A percentile compares a stretch with the other conserved stretches of the same genome.
These are phyloP conservation scores for Potentilla sterilis DNA, from an alignment of 306 rosid species.

Conservation along the genomic window DNA sequence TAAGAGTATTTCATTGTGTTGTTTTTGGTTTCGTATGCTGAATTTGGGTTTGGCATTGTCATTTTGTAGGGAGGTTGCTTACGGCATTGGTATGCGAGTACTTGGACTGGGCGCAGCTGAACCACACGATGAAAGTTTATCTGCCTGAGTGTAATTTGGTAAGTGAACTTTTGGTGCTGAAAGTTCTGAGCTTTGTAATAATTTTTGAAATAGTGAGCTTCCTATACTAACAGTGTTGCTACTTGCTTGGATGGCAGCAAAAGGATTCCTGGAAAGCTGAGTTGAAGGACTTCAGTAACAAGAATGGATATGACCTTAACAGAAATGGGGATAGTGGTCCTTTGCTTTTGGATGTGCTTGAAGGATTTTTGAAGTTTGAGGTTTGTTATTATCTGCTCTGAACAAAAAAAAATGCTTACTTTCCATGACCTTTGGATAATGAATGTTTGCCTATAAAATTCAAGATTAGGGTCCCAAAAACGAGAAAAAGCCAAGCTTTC, in stretches of 20 bases:
- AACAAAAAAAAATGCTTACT: not conserved
- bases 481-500: too few relatives aligned
- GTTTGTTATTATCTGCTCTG: slow-evolving; percentile 40
- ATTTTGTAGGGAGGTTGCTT: slow-evolving; percentile 83
- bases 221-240: not conserved
- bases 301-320: slow-evolving; percentile 93
- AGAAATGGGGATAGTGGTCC: slow-evolving; percentile 93
- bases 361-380: slow-evolving; percentile 99
- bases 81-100: slow-evolving; percentile 90
- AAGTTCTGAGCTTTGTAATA: not conserved
- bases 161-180: slow-evolving; percentile 13
- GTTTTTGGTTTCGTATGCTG: not conserved
- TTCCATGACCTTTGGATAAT: too few relatives aligned
- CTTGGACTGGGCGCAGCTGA: slow-evolving; percentile 96
- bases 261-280: slow-evolving; percentile 93
- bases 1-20: not conserved
- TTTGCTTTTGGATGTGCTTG: slow-evolving; percentile 92
- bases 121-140: slow-evolving; percentile 87
- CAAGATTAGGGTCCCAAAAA: too few relatives aligned
- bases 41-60: slow-evolving; percentile 12
- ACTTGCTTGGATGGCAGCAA: slow-evolving; percentile 51
- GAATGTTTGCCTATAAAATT: too few relatives aligned
- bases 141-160: slow-evolving; percentile 98
- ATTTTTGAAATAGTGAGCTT: slow-evolving; percentile 1
- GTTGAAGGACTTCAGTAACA: slow-evolving; percentile 84